Evolutionary conservation across 768 basidiomycete genomes (phyloP).

Genomic region (Serendipita sp.): DNA sequence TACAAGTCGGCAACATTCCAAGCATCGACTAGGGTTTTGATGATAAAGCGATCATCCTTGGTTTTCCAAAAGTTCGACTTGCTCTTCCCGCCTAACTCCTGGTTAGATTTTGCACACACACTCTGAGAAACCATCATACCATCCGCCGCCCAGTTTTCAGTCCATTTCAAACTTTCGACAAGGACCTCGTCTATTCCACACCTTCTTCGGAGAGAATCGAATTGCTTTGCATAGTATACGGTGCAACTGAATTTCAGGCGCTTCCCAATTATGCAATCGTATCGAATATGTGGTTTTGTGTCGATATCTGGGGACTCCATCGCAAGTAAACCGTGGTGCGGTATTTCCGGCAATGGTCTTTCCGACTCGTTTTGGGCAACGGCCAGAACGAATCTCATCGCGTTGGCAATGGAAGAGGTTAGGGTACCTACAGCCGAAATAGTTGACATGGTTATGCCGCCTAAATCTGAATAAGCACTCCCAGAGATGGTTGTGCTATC

Average conservation of each 20-base stretch:
- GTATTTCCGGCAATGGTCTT: constrained; percentile 16
- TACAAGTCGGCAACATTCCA: constrained; percentile 79
- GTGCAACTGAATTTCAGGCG: constrained; percentile 63
- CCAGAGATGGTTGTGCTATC: constrained; percentile 10
- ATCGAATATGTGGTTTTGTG: constrained; percentile 66
- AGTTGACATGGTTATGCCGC: neutral
- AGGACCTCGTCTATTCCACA: constrained; percentile 41
- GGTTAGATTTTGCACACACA: neutral
- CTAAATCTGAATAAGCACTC: constrained; percentile 1
- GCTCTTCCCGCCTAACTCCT: constrained; percentile 52
- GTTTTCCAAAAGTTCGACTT: constrained; percentile 72
- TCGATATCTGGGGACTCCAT: constrained; percentile 30
- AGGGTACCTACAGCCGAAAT: constrained; percentile 20
- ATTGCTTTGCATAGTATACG: constrained; percentile 68
- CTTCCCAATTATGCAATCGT: constrained; percentile 64
- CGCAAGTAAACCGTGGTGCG: constrained; percentile 33
- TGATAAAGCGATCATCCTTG: constrained; percentile 55
- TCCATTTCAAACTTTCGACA: constrained; percentile 29
- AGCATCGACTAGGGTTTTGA: constrained; percentile 72
- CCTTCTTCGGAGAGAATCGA: constrained; percentile 44
- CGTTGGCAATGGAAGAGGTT: constrained; percentile 36
- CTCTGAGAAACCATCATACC: constrained; percentile 6
- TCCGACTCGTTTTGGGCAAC: constrained; percentile 19
- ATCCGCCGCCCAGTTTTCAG: constrained; percentile 50
- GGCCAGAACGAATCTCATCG: constrained; percentile 42